Base-by-base conservation (phyloP, 805 yeast species). In the Teunomyces gatunensis region DNA sequence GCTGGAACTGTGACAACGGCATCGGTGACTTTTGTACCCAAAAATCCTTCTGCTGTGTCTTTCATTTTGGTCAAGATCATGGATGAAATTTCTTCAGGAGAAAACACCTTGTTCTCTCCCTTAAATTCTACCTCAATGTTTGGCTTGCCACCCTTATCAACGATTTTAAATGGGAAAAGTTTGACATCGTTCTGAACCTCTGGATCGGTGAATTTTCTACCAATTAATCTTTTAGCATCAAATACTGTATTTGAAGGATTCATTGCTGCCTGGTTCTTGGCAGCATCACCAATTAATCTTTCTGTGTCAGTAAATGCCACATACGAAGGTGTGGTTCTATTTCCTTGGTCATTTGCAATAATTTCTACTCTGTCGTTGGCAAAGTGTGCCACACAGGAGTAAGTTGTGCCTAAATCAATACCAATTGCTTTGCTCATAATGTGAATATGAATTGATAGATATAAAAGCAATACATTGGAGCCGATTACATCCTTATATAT, bases 261-360 rank as follows among this genome's bases (percentile, higher is more conserved):
- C 84, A 91, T 87, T 56, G 97, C 96, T 48, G 96, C 96, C 77
- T 92, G 97, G 74, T 92, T 91, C 84, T 92, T 92, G 52, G 97
- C 98, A 59, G 97, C 96, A 74, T 90, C 97, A 72, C 97, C 97
- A 60, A 90, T 90, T 63, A 90, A 79, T 76, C 97, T 86, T 77
- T 92, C 98, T 35, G 91, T 80, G 66, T 89, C 97, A 27, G 96
- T 89, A 82, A 91, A 91, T 45, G 96, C 97, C 53, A 92, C 97
- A 68, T 87, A 91, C 30, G 97, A 90, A 32, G 97, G 97, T 15
- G 97, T 91, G 53, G 96, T 92, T 79, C 97, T 87, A 81, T 92
- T 91, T 79, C 98, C 98, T 77, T 92, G 97, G 71, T 91, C 97
- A 67, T 91, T 91, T 61, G 97, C 97, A 63, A 91, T 83, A 65